Evolutionary conservation across 2,329 filamentous ascomycete species (phyloP).

Genomic region (Cladobotryum mycophilum): DNA sequence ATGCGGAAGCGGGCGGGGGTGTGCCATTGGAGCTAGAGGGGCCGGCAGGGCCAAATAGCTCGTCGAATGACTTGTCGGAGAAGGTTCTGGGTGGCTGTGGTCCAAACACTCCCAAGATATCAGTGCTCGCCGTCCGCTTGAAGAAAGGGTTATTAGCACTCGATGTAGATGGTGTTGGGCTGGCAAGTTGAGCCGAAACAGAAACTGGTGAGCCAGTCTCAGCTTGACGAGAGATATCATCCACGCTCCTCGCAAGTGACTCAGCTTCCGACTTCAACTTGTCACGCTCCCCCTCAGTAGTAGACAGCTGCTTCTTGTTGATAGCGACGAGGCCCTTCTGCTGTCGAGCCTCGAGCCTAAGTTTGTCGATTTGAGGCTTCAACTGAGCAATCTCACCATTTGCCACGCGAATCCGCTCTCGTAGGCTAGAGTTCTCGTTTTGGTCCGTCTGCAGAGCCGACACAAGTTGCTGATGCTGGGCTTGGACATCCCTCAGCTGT

Average conservation of each 20-base stretch:
- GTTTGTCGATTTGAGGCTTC: slow-evolving; percentile 87
- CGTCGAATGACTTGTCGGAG: slow-evolving; percentile 69
- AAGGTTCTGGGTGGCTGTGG: slow-evolving; percentile 41
- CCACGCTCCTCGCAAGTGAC: slow-evolving; percentile 57
- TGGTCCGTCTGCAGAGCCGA: slow-evolving; percentile 77
- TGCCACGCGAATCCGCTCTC: slow-evolving; percentile 77
- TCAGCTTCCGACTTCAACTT: slow-evolving; percentile 77
- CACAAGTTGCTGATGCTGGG: slow-evolving; percentile 70
- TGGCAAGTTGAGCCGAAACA: slow-evolving; percentile 49
- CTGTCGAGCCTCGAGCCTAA: slow-evolving; percentile 84
- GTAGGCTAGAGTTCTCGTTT: slow-evolving; percentile 77
- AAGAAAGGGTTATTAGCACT: slow-evolving; percentile 96
- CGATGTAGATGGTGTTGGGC: slow-evolving; percentile 60
- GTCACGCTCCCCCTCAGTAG: slow-evolving; percentile 81
- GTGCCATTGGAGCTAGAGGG: slow-evolving; percentile 37
- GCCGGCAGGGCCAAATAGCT: slow-evolving; percentile 72
- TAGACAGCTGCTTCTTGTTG: slow-evolving; percentile 94
- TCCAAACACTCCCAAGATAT: slow-evolving; percentile 51
- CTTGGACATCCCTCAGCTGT: slow-evolving; percentile 72
- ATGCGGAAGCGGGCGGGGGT: slow-evolving; percentile 30
- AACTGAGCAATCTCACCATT: slow-evolving; percentile 79
- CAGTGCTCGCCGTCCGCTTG: slow-evolving; percentile 58
- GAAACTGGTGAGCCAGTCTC: slow-evolving; percentile 45
- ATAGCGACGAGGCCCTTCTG: slow-evolving; percentile 96
- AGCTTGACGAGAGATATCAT: slow-evolving; percentile 49